Evolutionary conservation across 192 early-diverging fungal species (phyloP).

Genomic region (Podila verticillata): DNA sequence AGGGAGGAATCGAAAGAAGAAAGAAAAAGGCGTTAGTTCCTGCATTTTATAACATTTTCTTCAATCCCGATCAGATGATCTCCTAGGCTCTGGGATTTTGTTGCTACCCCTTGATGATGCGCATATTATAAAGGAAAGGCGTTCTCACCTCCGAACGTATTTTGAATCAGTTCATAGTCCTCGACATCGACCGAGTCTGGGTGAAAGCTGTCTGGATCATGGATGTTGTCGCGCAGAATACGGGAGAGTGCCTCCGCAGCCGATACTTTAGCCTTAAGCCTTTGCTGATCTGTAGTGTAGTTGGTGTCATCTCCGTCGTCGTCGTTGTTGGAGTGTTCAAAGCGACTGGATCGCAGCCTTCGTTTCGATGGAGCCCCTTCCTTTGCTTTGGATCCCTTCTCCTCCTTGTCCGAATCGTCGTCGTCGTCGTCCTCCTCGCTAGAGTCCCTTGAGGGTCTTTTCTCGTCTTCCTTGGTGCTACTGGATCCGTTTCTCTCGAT

Average conservation of each 20-base stretch:
- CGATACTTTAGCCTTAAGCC: conserved; percentile 18
- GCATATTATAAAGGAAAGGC: not conserved
- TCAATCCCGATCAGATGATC: too few species aligned
- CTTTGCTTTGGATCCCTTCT: conserved; percentile 12
- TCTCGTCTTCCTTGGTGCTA: not conserved
- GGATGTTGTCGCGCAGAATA: conserved; percentile 26
- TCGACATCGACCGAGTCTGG: conserved; percentile 33
- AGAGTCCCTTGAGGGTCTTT: not conserved
- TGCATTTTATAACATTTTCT: too few species aligned
- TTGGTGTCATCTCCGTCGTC: conserved; percentile 17
- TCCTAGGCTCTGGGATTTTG: too few species aligned
- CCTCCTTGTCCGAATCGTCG: conserved; percentile 21
- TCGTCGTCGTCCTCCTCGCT: conserved; percentile 24
- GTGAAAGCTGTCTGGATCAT: conserved; percentile 31
- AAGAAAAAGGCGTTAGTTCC: not conserved
- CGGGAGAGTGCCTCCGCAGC: conserved; percentile 35
- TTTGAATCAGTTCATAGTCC: conserved; percentile 40
- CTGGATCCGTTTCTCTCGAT: not conserved
- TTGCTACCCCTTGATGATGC: not conserved
- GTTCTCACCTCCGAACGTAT: conserved; percentile 41
- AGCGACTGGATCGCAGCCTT: conserved; percentile 31
- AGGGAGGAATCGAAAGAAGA: not conserved
- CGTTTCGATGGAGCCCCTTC: conserved; percentile 16
- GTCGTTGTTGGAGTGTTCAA: conserved; percentile 13
- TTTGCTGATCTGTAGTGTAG: conserved; percentile 29